A percentile compares a stretch with the other conserved stretches of the same genome.
Conservation (phyloP, 306 rosid genomes). For the Prunus dulcis region DNA sequence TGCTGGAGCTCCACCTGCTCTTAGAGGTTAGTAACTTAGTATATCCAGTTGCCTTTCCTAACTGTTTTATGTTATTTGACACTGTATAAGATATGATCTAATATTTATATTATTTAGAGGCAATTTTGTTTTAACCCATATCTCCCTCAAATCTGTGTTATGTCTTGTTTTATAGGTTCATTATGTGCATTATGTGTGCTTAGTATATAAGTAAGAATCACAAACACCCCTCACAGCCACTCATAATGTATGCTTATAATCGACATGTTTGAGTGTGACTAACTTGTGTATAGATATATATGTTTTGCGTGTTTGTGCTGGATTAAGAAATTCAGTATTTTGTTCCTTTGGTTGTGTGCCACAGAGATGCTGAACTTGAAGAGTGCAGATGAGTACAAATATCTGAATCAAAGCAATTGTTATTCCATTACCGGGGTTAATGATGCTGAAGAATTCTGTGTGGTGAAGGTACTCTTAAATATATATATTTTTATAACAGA, state of each 20-base stretch:
- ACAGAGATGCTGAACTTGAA: slow-evolving; percentile 78
- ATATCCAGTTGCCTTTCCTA: not conserved
- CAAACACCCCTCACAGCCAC: not conserved
- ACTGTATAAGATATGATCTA: not conserved
- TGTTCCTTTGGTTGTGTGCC: slow-evolving; percentile 28
- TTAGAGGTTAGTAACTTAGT: slow-evolving; percentile 58
- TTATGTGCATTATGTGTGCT: not conserved
- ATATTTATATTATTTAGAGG: not conserved
- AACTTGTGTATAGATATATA: not conserved
- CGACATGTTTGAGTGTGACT: not conserved
- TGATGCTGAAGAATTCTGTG: slow-evolving; percentile 81
- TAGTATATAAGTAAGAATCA: not conserved
- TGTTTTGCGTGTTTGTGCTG: not conserved
- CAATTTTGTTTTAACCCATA: not conserved
- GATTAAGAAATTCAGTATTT: not conserved
- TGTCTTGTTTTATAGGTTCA: not conserved
- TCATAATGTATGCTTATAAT: not conserved
- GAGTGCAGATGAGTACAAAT: slow-evolving; percentile 69
- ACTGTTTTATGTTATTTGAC: not conserved
- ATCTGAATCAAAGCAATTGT: slow-evolving; percentile 85
- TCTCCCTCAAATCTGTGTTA: not conserved
- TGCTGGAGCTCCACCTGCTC: slow-evolving; percentile 83
- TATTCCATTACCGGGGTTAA: slow-evolving; percentile 69
- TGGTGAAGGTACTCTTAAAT: slow-evolving; percentile 57
- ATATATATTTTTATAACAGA: slow-evolving; percentile 4